Base-by-base conservation (phyloP, 495 filamentous ascomycete genomes). In the Evansstolkia leycettana region DNA sequence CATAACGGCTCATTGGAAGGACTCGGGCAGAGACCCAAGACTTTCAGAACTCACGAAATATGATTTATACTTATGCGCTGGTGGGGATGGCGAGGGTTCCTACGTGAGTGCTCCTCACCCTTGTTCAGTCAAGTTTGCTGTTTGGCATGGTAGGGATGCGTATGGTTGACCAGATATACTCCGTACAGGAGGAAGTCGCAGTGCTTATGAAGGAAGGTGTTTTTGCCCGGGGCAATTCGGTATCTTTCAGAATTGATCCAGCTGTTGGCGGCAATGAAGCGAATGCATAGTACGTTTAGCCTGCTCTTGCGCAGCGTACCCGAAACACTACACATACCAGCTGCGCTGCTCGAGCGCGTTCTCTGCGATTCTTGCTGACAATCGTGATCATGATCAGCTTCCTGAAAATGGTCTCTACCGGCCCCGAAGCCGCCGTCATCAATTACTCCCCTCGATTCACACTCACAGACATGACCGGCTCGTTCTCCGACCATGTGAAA, bases 371-470 rank as follows among this genome's bases (percentile, higher is more conserved):
- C n/a, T n/a, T n/a, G n/a, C 11, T 29, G 28, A 29, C 28, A 29
- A 15, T 4, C 28, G 12, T 35, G 9, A 42, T 29, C 28, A 29
- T 35, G 9, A 42, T 29, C 34, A 83, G 78, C 57, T 86, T 78
- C 58, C 55, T 82, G 11, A 72, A 73, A 42, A 76, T 84, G 44
- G 52, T 73, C 31, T 69, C 75, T 12, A 57, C 65, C 7, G 65
- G 69, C 6, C 52, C 53, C 3, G 54, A 61, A 14, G 67, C 70
- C 18, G 70, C 68, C 2, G 62, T 77, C 1, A 67, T 62, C 29
- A 79, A 70, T 41, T 82, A 70, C 52, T 79, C 78, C 12, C 38
- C 51, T 17, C 76, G 76, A 36, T 86, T 86, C 51, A 69, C 76
- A 18, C 48, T 84, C 20, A 65, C 60, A 7, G 70, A 69, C 48